A percentile compares a stretch with the other conserved stretches of the same genome.
Conservation (phyloP, 164 flowering plant species). For the Liquidambar formosana region DNA sequence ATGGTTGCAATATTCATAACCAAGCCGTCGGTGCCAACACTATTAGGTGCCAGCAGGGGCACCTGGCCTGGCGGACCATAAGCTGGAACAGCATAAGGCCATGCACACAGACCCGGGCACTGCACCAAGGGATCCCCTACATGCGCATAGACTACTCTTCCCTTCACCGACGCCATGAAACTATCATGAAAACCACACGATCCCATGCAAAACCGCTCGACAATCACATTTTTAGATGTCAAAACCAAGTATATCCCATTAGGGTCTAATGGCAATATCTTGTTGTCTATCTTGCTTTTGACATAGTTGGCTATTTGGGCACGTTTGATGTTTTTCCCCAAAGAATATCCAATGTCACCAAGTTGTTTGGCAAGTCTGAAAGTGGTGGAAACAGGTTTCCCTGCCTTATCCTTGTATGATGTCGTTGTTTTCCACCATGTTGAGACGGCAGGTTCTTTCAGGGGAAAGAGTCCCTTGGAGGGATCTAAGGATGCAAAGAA, state of each 20-base stretch:
- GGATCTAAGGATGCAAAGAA: conserved; percentile 32
- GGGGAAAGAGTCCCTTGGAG: background rate
- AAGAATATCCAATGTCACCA: conserved; percentile 12
- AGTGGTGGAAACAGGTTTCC: conserved; percentile 18
- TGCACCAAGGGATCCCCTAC: conserved; percentile 36
- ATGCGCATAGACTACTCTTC: conserved; percentile 27
- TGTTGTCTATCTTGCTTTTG: conserved; percentile 10
- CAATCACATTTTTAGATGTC: conserved; percentile 25
- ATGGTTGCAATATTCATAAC: conserved; percentile 41
- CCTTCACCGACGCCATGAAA: background rate
- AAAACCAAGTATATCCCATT: conserved; percentile 29
- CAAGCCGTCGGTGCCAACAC: conserved; percentile 38
- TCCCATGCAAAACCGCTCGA: conserved; percentile 37
- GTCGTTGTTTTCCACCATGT: conserved; percentile 31
- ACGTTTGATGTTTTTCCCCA: conserved; percentile 34
- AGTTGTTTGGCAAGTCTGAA: conserved; percentile 21
- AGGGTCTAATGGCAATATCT: conserved; percentile 17
- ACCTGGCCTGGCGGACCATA: conserved; percentile 36
- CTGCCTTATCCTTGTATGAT: conserved; percentile 24
- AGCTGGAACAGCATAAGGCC: conserved; percentile 33
- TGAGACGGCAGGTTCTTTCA: conserved; percentile 14
- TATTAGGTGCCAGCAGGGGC: conserved; percentile 35
- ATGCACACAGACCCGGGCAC: conserved; percentile 43
- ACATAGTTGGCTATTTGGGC: conserved; percentile 21
- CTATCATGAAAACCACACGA: conserved; percentile 35